These are phyloP conservation scores for Hypoxylon sp. DNA, from an alignment of 2,329 filamentous ascomycete genomes.

Conservation along the genomic window DNA sequence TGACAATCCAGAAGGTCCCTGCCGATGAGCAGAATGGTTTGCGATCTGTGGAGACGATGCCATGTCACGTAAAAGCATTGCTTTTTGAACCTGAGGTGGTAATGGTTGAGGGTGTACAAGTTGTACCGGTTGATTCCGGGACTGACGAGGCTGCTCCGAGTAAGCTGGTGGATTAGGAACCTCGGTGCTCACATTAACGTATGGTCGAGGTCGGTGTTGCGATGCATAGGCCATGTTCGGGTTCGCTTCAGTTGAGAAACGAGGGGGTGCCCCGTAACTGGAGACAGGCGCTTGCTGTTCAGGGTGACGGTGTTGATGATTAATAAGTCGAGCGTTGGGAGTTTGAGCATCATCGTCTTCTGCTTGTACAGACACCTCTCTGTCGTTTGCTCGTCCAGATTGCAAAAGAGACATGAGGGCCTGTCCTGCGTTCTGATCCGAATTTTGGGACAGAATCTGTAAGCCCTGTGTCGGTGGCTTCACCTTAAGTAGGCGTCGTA, in stretches of 20 bases:
- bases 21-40: constrained; percentile 43
- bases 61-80: constrained; percentile 61
- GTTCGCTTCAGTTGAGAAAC: constrained; percentile 60
- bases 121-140: constrained; percentile 51
- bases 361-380: constrained; percentile 44
- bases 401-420: constrained; percentile 68
- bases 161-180: constrained; percentile 35
- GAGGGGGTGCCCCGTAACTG: constrained; percentile 62
- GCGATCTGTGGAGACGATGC: constrained; percentile 54
- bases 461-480: constrained; percentile 66
- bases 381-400: constrained; percentile 48
- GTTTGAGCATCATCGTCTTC: constrained; percentile 54
- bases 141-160: constrained; percentile 48
- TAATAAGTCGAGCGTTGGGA: constrained; percentile 66
- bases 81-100: constrained; percentile 68
- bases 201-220: constrained; percentile 48
- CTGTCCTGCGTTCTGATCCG: constrained; percentile 61
- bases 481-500: constrained; percentile 68
- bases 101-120: constrained; percentile 63
- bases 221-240: constrained; percentile 39
- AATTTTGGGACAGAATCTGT: constrained; percentile 51
- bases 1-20: constrained; percentile 30
- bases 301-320: constrained; percentile 69
- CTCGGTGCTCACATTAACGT: constrained; percentile 46
- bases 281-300: constrained; percentile 61